Base-by-base conservation (phyloP, 2,329 filamentous ascomycete genomes). In the Fusarium zealandicum region DNA sequence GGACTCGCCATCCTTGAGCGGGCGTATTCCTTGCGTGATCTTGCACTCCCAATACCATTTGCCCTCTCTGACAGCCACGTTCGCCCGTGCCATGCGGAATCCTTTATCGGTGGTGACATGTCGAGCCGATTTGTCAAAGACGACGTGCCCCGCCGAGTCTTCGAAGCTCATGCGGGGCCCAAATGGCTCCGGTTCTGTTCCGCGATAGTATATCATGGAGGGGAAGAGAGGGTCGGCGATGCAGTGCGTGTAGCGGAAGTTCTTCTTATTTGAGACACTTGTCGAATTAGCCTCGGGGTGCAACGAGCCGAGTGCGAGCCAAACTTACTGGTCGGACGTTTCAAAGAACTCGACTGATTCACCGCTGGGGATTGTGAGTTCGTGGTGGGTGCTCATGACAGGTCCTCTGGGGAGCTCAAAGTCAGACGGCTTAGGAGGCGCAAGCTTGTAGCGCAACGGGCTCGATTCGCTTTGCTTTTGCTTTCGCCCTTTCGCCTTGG, bases 41-140 rank as follows among this genome's bases (percentile, higher is more conserved):
- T 90, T 93, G 73, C 93, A 92, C 75, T 99, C 95, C 80, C 92
- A 99, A 73, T 96, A 99, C 80, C 91, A 92, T 27, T 90, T 85
- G 1, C 95, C 95, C 73, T 98, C 90, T 38, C 95, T 82, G 5
- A 93, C 90, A 18, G 90, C 92, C 1, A 98, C 89, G 67, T 99
- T 99, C 11, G 91, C 92, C 32, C 93, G 86, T 2, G 90, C 89
- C 81, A 93, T 95, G 54, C 96, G 85, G 81, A 95, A 97, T 8
- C 95, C 93, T 73, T 96, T 96, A 64, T 93, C 88, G 12, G 95
- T 96, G 1, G 90, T 96, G 46, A 97, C 85, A 41, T 92, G 86
- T 16, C 83, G 84, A 7, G 88, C 92, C 31, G 85, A 82, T 57
- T 85, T 84, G 68, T 92, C 89, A 69, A 97, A 92, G 69, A 89